Evolutionary conservation across 148 eudicot species (phyloP).

Genomic region (Vaccinium myrtillus): DNA sequence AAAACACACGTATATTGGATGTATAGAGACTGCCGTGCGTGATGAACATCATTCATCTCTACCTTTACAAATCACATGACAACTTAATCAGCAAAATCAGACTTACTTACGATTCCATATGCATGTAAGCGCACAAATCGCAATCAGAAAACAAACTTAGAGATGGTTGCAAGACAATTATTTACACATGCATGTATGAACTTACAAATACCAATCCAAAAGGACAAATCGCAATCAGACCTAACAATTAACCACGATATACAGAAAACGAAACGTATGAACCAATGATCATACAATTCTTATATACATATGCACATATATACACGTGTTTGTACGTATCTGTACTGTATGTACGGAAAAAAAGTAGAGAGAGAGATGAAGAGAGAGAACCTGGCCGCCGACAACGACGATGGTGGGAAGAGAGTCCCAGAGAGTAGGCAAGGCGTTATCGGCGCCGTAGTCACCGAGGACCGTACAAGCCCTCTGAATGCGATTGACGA

Average conservation of each 20-base stretch:
- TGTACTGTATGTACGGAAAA: neutral
- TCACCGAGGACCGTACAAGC: slow-evolving; percentile 50
- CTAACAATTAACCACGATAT: neutral
- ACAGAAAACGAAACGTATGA: neutral
- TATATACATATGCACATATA: neutral
- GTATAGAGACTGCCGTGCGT: too few relatives aligned
- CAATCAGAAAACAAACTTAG: neutral
- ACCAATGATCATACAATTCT: neutral
- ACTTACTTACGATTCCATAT: neutral
- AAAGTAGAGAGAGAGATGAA: neutral
- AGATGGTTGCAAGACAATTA: neutral
- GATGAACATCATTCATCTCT: too few relatives aligned
- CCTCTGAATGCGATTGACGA: slow-evolving; percentile 44
- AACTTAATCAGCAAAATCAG: neutral
- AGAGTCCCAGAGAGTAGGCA: slow-evolving; percentile 51
- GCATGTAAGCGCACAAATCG: neutral
- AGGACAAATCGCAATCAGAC: neutral
- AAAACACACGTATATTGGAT: too few relatives aligned
- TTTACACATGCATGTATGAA: neutral
- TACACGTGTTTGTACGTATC: neutral
- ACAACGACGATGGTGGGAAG: slow-evolving; percentile 66
- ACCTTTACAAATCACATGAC: neutral
- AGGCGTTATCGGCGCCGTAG: slow-evolving; percentile 26
- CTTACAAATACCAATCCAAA: neutral
- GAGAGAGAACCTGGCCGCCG: slow-evolving; percentile 57